These are phyloP conservation scores for Colletotrichum brevisporum DNA, from an alignment of 2,329 filamentous ascomycete species.

Conservation along the genomic window DNA sequence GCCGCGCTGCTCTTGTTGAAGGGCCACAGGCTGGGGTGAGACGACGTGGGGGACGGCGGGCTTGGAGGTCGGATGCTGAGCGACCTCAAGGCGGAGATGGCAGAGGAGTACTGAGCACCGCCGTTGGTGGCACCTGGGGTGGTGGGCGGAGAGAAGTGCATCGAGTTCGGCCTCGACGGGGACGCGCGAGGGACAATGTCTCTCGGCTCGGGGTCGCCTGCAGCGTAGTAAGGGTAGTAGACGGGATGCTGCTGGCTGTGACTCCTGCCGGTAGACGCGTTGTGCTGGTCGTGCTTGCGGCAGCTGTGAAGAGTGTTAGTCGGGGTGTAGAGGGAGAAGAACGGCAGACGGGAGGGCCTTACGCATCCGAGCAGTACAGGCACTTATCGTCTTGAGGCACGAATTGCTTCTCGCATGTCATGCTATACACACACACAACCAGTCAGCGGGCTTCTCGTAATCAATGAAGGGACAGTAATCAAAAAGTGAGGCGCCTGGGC, in stretches of 20 bases:
- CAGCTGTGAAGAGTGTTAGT: conserved; percentile 56
- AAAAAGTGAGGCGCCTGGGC: conserved; percentile 25
- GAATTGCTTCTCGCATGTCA: conserved; percentile 78
- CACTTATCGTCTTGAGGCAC: conserved; percentile 69
- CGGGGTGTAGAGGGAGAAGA: conserved; percentile 16
- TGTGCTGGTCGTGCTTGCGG: conserved; percentile 62
- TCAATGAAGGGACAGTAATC: conserved; percentile 51
- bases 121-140: conserved; percentile 53
- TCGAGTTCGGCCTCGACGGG: conserved; percentile 71
- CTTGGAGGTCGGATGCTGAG: conserved; percentile 68
- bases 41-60: conserved; percentile 66
- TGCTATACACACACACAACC: conserved; percentile 58
- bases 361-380: conserved; percentile 76
- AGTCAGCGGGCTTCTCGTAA: conserved; percentile 46
- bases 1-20: conserved; percentile 66
- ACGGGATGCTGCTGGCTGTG: conserved; percentile 33
- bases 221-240: conserved; percentile 61
- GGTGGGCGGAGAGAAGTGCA: conserved; percentile 67
- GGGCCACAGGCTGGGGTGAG: conserved; percentile 65
- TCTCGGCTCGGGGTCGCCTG: conserved; percentile 65
- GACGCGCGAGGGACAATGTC: conserved; percentile 76
- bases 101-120: conserved; percentile 59
- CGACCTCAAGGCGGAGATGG: conserved; percentile 69
- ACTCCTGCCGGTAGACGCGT: conserved; percentile 32
- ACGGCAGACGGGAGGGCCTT: conserved; percentile 50